Percentiles rank a stretch among this genome's conserved stretches.
Evolutionary conservation across 169 alveolate genomes (phyloP).

Genomic region (Cryptosporidium parvum): DNA sequence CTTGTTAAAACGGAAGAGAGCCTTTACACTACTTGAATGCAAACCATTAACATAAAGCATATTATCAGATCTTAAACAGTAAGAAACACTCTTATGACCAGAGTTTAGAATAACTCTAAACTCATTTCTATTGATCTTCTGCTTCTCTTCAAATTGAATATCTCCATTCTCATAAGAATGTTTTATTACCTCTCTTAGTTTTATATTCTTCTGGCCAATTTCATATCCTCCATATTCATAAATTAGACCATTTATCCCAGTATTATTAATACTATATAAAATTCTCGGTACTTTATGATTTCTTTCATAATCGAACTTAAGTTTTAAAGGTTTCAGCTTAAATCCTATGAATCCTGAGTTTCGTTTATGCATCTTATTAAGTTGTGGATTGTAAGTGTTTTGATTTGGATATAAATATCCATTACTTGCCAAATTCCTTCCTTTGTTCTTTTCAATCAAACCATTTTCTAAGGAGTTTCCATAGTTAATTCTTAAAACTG

Average conservation of each 20-base stretch:
- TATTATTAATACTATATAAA: constrained; percentile 27
- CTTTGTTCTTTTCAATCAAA: constrained; percentile 7
- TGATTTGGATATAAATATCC: neutral
- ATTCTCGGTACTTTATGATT: constrained; percentile 41
- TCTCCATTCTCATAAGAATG: neutral
- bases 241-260: constrained; percentile 24
- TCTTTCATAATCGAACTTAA: constrained; percentile 1
- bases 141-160: neutral
- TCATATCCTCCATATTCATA: constrained; percentile 61
- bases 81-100: neutral
- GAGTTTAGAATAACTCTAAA: neutral
- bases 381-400: neutral
- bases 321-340: constrained; percentile 16
- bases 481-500: constrained; percentile 47
- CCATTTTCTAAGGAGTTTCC: constrained; percentile 42
- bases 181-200: constrained; percentile 18
- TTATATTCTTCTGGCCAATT: neutral
- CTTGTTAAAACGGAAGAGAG: neutral
- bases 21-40: constrained; percentile 38
- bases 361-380: neutral
- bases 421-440: neutral
- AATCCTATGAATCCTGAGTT: constrained; percentile 52
- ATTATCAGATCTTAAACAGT: constrained; percentile 8
- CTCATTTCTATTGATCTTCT: neutral
- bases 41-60: constrained; percentile 44